phyloP scores from a whole-genome alignment of 176 grass and related monocot genomes.

The bread wheat (Triticum aestivum) region IWGSC_CS_RefSeq_v2.1 NC_057797.1:602662282-602662781 shows the following conservation, averaged over 20 bases:
- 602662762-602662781: constrained; percentile 68
- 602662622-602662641: constrained; percentile 95
- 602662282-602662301: background rate
- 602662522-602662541: too few relatives aligned
- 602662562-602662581: background rate
- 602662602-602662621: constrained; percentile 89
- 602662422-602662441: background rate
- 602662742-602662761: constrained; percentile 85
- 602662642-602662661: constrained; percentile 87
- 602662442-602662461: background rate
- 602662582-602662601: constrained; percentile 64
- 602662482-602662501: constrained; percentile 1
- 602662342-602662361: background rate
- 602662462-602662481: background rate
- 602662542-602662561: too few relatives aligned
- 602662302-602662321: background rate
- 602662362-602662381: background rate
- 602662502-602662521: background rate
- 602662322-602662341: background rate
- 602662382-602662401: background rate
- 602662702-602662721: constrained; percentile 35
- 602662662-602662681: constrained; percentile 80
- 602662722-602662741: constrained; percentile 42
- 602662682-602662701: constrained; percentile 20
- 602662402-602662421: background rate